Evolutionary conservation across 768 basidiomycete genomes (phyloP), one percentile per base, ranked within the genome.

Genomic region (Podaxis mareebaensis): DNA sequence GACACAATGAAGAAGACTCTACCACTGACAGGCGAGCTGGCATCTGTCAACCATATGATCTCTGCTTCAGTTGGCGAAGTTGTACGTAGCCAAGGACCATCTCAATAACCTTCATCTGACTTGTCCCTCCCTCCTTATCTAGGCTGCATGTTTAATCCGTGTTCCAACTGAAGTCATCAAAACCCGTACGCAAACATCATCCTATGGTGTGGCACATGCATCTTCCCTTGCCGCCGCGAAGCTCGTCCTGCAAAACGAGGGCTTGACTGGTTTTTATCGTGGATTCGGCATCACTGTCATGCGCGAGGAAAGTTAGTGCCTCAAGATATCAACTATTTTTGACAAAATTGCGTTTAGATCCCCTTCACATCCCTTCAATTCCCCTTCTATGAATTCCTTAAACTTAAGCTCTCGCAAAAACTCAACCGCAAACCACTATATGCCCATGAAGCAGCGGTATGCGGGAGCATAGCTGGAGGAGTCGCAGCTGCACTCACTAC

Each of bases 91-190:
- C 33, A 10, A 10, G 33, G 33, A 10, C 33, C 33, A 54, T 24
- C 46, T 61, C 17, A 36, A 30, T 6, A 53, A 20, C 28, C 24
- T 63, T 57, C 42, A 66, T 48, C 60, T 66, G 36, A 60, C 30
- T 44, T 39, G 51, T 33, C 30, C 22, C 22, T n/a, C 15, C 26
- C 38, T 64, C 59, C 51, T 53, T 60, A 51, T 61, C 10, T 72
- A 92, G 91, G 84, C 90, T 54, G 95, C 96, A 38, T 99, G 96
- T 73, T 79, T 96, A 58, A 85, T 99, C 56, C 91, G 96, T 53
- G 96, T 99, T 2, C 96, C 96, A 0, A 97, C 96, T 0, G 96
- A 98, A 73, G 91, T 99, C 33, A 90, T 98, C 76, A 99, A 99
- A 74, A 96, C 93, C 10, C 85, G 96, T 3, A 89, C 86, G 63